Evolutionary conservation across 352 stramenopile genomes (phyloP), one percentile per base, ranked within the genome.

Genomic region (Plasmopara halstedii): DNA sequence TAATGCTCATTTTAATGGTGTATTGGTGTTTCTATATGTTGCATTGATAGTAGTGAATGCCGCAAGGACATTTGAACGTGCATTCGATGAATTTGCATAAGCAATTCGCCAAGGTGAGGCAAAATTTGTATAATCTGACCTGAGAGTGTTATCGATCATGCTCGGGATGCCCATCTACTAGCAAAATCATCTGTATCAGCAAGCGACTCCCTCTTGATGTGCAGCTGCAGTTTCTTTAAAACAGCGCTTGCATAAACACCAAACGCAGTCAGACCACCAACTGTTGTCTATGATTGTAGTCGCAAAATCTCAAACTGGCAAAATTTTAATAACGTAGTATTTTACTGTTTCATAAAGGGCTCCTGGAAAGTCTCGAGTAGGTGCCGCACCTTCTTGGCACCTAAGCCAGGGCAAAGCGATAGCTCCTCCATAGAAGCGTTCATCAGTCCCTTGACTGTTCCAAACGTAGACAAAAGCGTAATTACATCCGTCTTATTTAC

Each of bases 401-500:
- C 95, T 26, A 98, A 75, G 21, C 95, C 95, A 19, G 88, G 88
- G 65, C 94, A 98, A 10, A 97, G 56, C 46, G 83, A 83, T 26
- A 98, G 62, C 56, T 98, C 89, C 42, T 98, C 93, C 57, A 95
- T 76, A 31, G 85, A 94, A 25, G 94, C 93, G 35, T 81, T 77
- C 64, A 92, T 89, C 10, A 98, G 61, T 13, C 82, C 77, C 18
- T 75, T 64, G 4, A 97, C 67, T 1, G 75, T 88, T 19, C 82
- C 76, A 64, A 99, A 99, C 23, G 95, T 95, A 25, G 75, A 84
- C 20, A 97, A 59, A 29, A 99, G 60, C 25, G 91, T 96, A 5
- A 86, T 58, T 6, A 96, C 81, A 71, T 99, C 95, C 25, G 94
- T 98, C 60, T 98, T 98, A 72, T 99, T 98, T 11, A 98, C 75